Conservation (phyloP, 1,284 basidiomycete species). For the Leccinum subfulvum region DNA sequence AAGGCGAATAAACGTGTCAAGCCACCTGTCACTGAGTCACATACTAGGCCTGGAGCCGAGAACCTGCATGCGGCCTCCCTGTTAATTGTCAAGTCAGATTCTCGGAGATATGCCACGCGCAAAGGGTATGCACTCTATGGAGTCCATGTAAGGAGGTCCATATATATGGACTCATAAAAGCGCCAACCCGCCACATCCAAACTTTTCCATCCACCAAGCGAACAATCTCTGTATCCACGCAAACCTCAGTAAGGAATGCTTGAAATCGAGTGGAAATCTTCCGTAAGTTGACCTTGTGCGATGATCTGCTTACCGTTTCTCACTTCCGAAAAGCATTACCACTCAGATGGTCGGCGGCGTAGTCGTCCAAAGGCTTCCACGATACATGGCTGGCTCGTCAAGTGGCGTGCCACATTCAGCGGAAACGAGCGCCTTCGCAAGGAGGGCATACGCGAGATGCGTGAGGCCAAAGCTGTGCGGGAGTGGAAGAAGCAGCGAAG, state of each 20-base stretch:
- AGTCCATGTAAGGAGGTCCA: slow-evolving; percentile 10
- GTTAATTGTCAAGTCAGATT: slow-evolving; percentile 4
- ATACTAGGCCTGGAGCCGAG: not conserved
- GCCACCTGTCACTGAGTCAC: not conserved
- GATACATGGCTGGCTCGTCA: slow-evolving; percentile 77
- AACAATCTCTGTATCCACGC: slow-evolving; percentile 6
- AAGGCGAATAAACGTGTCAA: slow-evolving; percentile 14
- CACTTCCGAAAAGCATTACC: slow-evolving; percentile 37
- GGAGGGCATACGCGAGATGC: slow-evolving; percentile 50
- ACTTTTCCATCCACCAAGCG: slow-evolving; percentile 10
- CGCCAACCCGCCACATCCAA: slow-evolving; percentile 12
- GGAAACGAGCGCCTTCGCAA: slow-evolving; percentile 63
- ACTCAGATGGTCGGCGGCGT: slow-evolving; percentile 48
- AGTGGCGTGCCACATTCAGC: slow-evolving; percentile 69
- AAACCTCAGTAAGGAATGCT: slow-evolving; percentile 21
- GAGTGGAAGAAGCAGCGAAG: slow-evolving; percentile 25
- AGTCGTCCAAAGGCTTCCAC: slow-evolving; percentile 56
- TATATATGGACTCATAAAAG: slow-evolving; percentile 23
- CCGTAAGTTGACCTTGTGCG: slow-evolving; percentile 23
- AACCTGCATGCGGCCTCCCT: not conserved
- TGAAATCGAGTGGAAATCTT: slow-evolving; percentile 45
- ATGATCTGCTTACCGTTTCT: slow-evolving; percentile 7
- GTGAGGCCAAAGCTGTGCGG: slow-evolving; percentile 43
- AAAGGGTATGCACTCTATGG: slow-evolving; percentile 16
- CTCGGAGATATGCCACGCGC: slow-evolving; percentile 22